These are phyloP conservation scores for Zymoseptoria pseudotritici DNA, from an alignment of 2,329 filamentous ascomycete species.

Conservation along the genomic window DNA sequence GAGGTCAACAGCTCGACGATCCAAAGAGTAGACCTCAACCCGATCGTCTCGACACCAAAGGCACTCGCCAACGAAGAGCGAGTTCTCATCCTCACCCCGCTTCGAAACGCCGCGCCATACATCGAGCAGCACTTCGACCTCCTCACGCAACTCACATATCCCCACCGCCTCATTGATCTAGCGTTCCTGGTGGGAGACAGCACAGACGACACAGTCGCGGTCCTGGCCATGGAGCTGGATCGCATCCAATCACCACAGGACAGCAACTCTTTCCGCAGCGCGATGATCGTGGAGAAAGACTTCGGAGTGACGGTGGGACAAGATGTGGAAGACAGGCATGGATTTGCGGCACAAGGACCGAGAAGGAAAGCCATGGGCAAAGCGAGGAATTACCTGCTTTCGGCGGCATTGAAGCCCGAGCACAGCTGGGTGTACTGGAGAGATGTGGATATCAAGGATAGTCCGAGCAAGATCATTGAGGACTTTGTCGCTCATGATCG, in stretches of 20 bases:
- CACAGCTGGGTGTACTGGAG: conserved; percentile 99
- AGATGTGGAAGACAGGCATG: conserved; percentile 73
- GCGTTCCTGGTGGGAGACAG: conserved; percentile 92
- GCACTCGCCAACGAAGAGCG: conserved; percentile 76
- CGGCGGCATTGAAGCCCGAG: conserved; percentile 76
- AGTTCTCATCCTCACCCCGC: conserved; percentile 82
- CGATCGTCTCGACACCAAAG: conserved; percentile 70
- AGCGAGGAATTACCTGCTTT: conserved; percentile 86
- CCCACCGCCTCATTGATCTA: conserved; percentile 89
- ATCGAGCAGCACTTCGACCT: conserved; percentile 91
- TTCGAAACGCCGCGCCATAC: conserved; percentile 79
- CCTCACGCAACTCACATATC: conserved; percentile 80
- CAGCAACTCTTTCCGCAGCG: conserved; percentile 76
- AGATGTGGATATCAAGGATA: conserved; percentile 93
- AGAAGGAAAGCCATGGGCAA: conserved; percentile 83
- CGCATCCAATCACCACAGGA: conserved; percentile 73
- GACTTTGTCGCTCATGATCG: conserved; percentile 92
- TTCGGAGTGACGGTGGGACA: conserved; percentile 73
- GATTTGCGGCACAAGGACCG: conserved; percentile 79
- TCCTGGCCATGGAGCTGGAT: conserved; percentile 75
- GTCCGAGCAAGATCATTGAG: conserved; percentile 77
- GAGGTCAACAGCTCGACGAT: conserved; percentile 77
- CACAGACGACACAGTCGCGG: conserved; percentile 82
- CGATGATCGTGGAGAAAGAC: conserved; percentile 81
- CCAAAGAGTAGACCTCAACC: conserved; percentile 74